Evolutionary conservation across 495 filamentous ascomycete genomes (phyloP), one percentile per base, ranked within the genome.

Genomic region (Penicillium flavigenum): DNA sequence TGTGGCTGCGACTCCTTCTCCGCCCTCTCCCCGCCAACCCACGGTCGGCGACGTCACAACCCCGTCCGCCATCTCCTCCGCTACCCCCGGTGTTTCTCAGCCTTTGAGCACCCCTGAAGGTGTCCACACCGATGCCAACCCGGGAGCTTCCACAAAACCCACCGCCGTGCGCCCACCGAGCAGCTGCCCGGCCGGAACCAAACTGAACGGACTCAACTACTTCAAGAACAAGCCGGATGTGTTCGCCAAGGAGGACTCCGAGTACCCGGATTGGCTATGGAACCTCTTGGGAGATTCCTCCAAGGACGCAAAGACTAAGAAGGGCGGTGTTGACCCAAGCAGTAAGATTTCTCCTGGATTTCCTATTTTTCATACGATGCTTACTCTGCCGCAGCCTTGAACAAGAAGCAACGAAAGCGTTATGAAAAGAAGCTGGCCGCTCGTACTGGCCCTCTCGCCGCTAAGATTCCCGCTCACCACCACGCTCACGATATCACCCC

Each of bases 201-300:
- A 80, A 34, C 67, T 98, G 52, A 84, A 78, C 31, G 91, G 92
- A 7, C 79, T 98, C 58, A 95, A 91, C 71, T 96, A 94, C 76
- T 76, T 95, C 65, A 97, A 96, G 77, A 80, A 80, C 39, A 86
- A 91, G 66, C 85, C 85, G 0, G 82, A 85, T 55, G 71, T 85
- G 5, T 62, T 96, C 11, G 94, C 94, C 29, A 76, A 85, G 63
- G 81, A 87, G 51, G 94, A 98, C 69, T 74, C 81, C 32, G 92
- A 91, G 53, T 98, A 98, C 76, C 94, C 94, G 16, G 81, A 78
- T 12, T 98, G 94, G 94, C 75, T 98, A 51, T 98, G 94, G 94
- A 73, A 66, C 0, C 82, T 92, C 60, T 75, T 97, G 24, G 82
- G 83, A 17, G 75, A 81, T 68, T 67, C 57, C 9, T 71, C 62